Percentiles rank a stretch among this genome's conserved stretches.
Conservation (phyloP, 2,329 filamentous ascomycete species). For the Penicillium hordei region DNA sequence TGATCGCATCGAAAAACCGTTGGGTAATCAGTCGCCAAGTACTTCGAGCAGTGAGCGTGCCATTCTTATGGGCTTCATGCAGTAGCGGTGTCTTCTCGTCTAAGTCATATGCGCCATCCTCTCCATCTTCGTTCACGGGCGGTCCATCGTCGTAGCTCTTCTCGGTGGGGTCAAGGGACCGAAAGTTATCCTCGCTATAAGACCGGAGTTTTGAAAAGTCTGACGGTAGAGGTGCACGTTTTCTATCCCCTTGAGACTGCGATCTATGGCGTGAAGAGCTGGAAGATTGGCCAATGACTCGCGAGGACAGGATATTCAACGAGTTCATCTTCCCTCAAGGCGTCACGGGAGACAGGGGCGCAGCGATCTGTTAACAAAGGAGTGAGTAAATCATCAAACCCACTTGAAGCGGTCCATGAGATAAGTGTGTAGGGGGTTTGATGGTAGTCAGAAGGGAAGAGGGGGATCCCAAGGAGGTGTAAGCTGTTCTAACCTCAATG, state of each 20-base stretch:
- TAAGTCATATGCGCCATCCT: conserved; percentile 37
- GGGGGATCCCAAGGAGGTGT: conserved; percentile 20
- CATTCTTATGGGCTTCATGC: conserved; percentile 41
- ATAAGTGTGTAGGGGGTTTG: conserved; percentile 4
- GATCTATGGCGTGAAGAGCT: conserved; percentile 55
- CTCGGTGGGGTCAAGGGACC: conserved; percentile 31
- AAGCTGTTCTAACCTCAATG: conserved; percentile 40
- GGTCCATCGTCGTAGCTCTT: conserved; percentile 30
- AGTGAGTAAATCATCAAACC: conserved; percentile 22
- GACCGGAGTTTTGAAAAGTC: conserved; percentile 43
- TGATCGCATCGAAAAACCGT: conserved; percentile 68
- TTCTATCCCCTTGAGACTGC: conserved; percentile 52
- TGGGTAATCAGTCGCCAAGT: conserved; percentile 59
- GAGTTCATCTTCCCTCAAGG: conserved; percentile 80
- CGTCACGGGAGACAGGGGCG: conserved; percentile 48
- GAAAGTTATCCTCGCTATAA: conserved; percentile 44
- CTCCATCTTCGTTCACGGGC: conserved; percentile 32
- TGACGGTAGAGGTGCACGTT: conserved; percentile 31
- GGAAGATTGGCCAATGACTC: conserved; percentile 66
- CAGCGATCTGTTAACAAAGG: conserved; percentile 33
- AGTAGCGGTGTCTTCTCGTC: conserved; percentile 73
- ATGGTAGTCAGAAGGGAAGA: conserved; percentile 12
- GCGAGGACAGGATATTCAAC: conserved; percentile 86
- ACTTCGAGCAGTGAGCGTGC: conserved; percentile 36
- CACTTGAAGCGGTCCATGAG: conserved; percentile 15